phyloP scores from a whole-genome alignment of 768 basidiomycete genomes.

The Boletus speciosus region DNA sequence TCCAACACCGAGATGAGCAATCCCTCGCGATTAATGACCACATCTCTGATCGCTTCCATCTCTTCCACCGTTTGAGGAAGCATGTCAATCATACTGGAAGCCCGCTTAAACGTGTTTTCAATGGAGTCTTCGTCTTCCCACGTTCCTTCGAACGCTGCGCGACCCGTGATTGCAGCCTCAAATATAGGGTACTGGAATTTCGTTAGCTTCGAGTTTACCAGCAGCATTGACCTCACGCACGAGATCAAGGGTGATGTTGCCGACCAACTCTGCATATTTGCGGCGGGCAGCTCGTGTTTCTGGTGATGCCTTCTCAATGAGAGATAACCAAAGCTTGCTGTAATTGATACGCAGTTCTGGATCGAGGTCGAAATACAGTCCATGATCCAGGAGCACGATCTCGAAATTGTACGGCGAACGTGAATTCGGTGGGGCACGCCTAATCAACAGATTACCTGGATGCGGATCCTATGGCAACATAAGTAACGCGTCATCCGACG shows the following conservation, averaged over 20 bases:
- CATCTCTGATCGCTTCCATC: constrained; percentile 75
- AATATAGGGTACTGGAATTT: constrained; percentile 79
- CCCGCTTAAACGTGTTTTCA: constrained; percentile 47
- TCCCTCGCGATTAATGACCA: constrained; percentile 80
- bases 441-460: constrained; percentile 89
- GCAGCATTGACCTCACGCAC: constrained; percentile 40
- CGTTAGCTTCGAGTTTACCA: neutral
- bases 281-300: constrained; percentile 63
- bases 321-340: constrained; percentile 84
- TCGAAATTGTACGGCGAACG: constrained; percentile 93
- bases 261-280: constrained; percentile 87
- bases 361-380: constrained; percentile 89
- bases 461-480: constrained; percentile 69
- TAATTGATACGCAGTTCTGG: constrained; percentile 77
- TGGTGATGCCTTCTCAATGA: constrained; percentile 72
- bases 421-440: constrained; percentile 59
- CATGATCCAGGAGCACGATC: constrained; percentile 92
- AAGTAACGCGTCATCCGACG: constrained; percentile 5
- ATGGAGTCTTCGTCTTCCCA: constrained; percentile 41
- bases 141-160: constrained; percentile 68
- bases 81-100: constrained; percentile 75
- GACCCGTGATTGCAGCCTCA: constrained; percentile 88
- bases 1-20: constrained; percentile 82
- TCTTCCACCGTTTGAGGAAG: constrained; percentile 71
- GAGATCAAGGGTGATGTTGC: constrained; percentile 84